Conservation (phyloP, 1,284 basidiomycete species). For the Rhodotorula sp. region DNA sequence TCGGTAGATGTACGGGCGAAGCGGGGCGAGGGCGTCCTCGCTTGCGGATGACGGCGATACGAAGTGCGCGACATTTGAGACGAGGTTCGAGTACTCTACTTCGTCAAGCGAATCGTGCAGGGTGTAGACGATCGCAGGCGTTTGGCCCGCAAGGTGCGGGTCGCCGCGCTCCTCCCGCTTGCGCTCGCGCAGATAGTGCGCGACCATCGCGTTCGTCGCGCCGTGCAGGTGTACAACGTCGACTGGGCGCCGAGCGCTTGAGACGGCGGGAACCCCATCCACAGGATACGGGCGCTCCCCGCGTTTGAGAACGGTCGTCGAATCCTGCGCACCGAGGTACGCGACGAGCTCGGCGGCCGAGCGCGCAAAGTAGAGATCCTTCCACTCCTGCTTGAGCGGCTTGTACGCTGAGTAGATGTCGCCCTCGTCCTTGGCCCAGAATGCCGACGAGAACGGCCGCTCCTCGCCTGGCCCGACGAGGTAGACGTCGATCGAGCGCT, state of each 20-base stretch:
- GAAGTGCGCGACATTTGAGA: conserved; percentile 23
- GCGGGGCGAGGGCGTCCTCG: background rate
- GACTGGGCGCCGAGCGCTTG: background rate
- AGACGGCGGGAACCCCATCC: too few species aligned
- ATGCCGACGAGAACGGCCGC: conserved; percentile 27
- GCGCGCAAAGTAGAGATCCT: conserved; percentile 34
- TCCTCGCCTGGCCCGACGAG: conserved; percentile 26
- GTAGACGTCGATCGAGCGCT: conserved; percentile 24
- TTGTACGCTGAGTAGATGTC: conserved; percentile 39
- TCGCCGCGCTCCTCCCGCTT: background rate
- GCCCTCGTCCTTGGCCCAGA: conserved; percentile 29
- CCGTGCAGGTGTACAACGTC: conserved; percentile 38
- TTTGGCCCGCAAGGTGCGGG: background rate
- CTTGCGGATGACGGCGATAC: background rate
- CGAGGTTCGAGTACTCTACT: conserved; percentile 35
- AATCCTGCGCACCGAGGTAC: conserved; percentile 1
- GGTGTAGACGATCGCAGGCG: conserved; percentile 33
- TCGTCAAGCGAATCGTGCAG: conserved; percentile 39
- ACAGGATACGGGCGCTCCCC: background rate
- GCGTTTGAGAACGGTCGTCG: background rate
- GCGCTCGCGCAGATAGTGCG: conserved; percentile 19
- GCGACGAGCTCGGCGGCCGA: conserved; percentile 22
- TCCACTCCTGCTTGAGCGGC: conserved; percentile 39
- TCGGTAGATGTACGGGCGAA: conserved; percentile 24
- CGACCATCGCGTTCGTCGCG: conserved; percentile 39